Evolutionary conservation across 2,329 filamentous ascomycete genomes (phyloP), one percentile per base, ranked within the genome.

Genomic region (Aureobasidium pullulans): DNA sequence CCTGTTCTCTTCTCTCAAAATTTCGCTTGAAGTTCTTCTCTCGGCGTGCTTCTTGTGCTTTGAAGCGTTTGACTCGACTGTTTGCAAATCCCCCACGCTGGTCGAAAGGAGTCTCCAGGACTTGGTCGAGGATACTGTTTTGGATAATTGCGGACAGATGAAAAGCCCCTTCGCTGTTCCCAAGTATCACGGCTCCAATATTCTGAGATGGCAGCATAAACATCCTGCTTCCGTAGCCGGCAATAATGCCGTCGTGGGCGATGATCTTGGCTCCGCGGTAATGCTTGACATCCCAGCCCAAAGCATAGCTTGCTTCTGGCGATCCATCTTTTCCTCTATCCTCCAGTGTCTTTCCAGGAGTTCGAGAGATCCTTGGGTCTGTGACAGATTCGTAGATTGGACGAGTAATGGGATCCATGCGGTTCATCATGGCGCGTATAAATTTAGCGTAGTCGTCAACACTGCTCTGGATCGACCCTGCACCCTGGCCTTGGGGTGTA

Each of bases 381-480:
- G 42, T 46, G 6, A 46, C 52, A 61, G n/a, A 62, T 59, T 11
- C 70, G 62, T 3, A 64, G 64, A 39, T 68, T 47, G 42, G 68
- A 67, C 28, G 69, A 37, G 4, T 62, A 60, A 13, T 64, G 47
- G 5, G 59, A 66, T 34, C 72, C 63, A 6, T 67, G 70, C 0
- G 42, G 57, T 56, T 68, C 62, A 11, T 65, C 43, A 74, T 62
- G 1, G 67, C 67, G 53, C 66, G 64, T 6, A 72, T 62, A 40
- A 60, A 74, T 54, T 64, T 66, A 44, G 67, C 64, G 42, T 68
- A 71, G 60, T 73, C 72, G 42, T 64, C 66, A 13, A 63, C 67
- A 39, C 66, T 68, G 5, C 67, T 69, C 37, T 76, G 70, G 23
- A 79, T 71, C 15, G 70, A 72, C 0, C 79, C 79, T 0, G 77